phyloP scores from a whole-genome alignment of 2,329 filamentous ascomycete genomes.

The Trichoderma simmonsii region DNA sequence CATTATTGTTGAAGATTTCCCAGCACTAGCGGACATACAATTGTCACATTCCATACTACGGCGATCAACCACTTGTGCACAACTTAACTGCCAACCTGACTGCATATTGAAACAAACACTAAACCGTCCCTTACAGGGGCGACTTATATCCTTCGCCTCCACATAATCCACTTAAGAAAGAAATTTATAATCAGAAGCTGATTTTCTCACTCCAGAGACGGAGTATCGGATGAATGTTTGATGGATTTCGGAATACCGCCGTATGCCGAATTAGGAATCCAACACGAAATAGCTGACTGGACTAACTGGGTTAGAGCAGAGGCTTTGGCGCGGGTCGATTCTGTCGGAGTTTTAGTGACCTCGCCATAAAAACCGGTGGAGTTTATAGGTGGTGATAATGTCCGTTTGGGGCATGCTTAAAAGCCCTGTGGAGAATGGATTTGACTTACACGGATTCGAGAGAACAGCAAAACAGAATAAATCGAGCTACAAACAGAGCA shows the following conservation, averaged over 20 bases:
- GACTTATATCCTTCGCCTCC: rapidly evolving
- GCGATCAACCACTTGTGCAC: no score
- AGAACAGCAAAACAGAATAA: not conserved
- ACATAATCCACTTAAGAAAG: not conserved
- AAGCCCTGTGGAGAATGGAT: not conserved
- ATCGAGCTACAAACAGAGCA: not conserved
- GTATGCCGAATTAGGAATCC: not conserved
- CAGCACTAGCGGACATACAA: not conserved
- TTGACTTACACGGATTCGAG: not conserved
- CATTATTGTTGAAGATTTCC: not conserved
- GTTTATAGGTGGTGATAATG: not conserved
- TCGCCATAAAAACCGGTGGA: not conserved
- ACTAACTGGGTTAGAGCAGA: not conserved
- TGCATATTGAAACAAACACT: not conserved
- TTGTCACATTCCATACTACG: not conserved
- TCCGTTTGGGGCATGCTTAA: not conserved
- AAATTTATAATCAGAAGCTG: not conserved
- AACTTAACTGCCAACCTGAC: no score
- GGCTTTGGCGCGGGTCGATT: not conserved
- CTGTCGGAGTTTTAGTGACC: not conserved
- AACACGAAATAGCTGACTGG: not conserved
- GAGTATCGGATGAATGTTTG: not conserved
- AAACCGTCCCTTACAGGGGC: not conserved
- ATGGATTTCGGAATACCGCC: not conserved
- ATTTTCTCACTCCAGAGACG: not conserved